phyloP scores from a whole-genome alignment of 768 basidiomycete genomes.

The Leccinellum albellum region DNA sequence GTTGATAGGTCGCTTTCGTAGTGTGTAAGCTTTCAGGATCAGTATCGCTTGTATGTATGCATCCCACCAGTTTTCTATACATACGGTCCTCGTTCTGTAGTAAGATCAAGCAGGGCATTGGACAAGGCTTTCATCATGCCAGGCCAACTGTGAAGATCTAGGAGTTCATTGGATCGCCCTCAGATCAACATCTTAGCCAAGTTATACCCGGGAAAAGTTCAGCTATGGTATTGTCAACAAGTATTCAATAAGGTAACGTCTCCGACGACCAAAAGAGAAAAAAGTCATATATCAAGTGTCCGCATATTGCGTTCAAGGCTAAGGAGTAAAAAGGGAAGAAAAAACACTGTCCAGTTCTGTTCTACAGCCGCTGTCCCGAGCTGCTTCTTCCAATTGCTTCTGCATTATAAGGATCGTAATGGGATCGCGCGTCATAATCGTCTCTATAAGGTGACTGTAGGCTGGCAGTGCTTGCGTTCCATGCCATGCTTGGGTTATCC shows the following conservation, averaged over 20 bases:
- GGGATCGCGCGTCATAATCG: conserved; percentile 15
- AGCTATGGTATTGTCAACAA: neutral
- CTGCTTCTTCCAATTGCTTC: conserved; percentile 27
- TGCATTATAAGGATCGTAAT: conserved; percentile 27
- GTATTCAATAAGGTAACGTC: conserved; percentile 4
- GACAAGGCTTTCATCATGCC: too few relatives aligned
- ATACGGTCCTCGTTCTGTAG: neutral
- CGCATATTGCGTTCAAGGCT: neutral
- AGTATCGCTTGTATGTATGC: neutral
- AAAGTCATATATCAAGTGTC: conserved; percentile 5
- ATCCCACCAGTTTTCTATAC: neutral
- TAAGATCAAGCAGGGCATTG: neutral
- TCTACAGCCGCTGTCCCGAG: conserved; percentile 22
- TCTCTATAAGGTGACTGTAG: conserved; percentile 41
- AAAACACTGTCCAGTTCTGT: neutral
- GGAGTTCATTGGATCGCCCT: too few relatives aligned
- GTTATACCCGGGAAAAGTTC: too few relatives aligned
- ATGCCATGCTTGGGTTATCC: conserved; percentile 52
- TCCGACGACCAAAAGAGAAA: neutral
- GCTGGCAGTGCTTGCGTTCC: conserved; percentile 53
- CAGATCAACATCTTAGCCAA: too few relatives aligned
- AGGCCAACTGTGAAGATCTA: too few relatives aligned
- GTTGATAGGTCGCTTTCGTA: neutral
- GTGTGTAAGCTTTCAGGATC: neutral
- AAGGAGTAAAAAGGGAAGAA: neutral